Conservation (phyloP, 2,329 filamentous ascomycete species). For the Trichoderma breve region DNA sequence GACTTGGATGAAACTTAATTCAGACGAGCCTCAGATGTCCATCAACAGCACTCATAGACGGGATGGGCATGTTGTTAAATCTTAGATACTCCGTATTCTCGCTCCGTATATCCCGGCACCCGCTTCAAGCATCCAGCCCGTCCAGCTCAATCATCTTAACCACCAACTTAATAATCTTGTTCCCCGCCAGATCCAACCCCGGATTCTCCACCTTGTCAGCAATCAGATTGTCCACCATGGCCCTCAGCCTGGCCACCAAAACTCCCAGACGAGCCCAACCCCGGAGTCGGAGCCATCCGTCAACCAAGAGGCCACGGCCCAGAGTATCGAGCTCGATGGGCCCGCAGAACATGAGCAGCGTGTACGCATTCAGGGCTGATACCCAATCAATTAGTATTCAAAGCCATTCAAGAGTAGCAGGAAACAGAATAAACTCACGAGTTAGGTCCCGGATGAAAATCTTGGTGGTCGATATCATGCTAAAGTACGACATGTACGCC, state of each 20-base stretch:
- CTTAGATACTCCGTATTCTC: too few species aligned
- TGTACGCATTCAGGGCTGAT: constrained; percentile 81
- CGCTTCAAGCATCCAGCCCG: constrained; percentile 66
- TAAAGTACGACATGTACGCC: constrained; percentile 84
- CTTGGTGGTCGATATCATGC: constrained; percentile 87
- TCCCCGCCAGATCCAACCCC: constrained; percentile 53
- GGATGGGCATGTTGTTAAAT: neutral
- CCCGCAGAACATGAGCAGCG: constrained; percentile 83
- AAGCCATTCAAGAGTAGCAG: neutral
- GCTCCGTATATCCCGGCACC: neutral
- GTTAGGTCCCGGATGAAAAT: constrained; percentile 89
- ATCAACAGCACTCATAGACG: neutral
- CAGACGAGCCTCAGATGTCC: neutral
- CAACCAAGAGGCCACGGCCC: constrained; percentile 82
- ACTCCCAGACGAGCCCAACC: constrained; percentile 97
- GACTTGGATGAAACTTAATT: neutral
- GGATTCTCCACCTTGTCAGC: constrained; percentile 78
- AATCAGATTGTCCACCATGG: constrained; percentile 83
- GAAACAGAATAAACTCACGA: constrained; percentile 53
- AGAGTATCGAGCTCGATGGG: constrained; percentile 81
- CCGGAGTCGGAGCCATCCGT: constrained; percentile 81
- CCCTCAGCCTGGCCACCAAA: constrained; percentile 75
- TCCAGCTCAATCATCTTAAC: constrained; percentile 83
- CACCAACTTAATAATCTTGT: constrained; percentile 73
- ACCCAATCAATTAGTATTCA: constrained; percentile 15